These are phyloP conservation scores for Bryoerythrophyllum caledonicum DNA, from an alignment of 225 moss, liverwort and hornwort genomes.

Conservation along the genomic window DNA sequence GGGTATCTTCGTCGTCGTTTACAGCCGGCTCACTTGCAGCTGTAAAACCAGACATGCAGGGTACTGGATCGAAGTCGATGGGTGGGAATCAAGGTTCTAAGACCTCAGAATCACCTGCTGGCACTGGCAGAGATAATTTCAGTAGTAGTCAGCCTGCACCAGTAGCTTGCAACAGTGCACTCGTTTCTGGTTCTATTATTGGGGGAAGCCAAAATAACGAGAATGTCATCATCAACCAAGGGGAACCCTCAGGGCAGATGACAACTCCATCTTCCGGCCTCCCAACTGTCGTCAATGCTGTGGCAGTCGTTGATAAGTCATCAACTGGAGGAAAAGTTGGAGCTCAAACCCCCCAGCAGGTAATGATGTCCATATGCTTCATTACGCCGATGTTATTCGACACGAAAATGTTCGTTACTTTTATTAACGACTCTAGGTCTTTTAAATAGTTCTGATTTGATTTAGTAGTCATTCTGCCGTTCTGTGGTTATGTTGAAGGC, in stretches of 20 bases:
- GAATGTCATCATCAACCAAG: conserved; percentile 21
- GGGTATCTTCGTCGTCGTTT: conserved; percentile 27
- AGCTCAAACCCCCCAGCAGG: conserved; percentile 40
- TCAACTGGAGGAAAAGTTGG: conserved; percentile 36
- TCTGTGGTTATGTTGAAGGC: conserved; percentile 17
- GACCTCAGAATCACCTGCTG: conserved; percentile 25
- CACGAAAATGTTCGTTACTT: not conserved
- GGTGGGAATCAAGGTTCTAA: conserved; percentile 43
- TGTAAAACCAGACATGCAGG: conserved; percentile 30
- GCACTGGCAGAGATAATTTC: conserved; percentile 29
- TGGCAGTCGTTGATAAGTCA: conserved; percentile 29
- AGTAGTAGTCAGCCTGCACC: conserved; percentile 32
- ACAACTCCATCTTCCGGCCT: conserved; percentile 24
- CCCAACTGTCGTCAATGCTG: conserved; percentile 25
- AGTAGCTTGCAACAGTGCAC: conserved; percentile 28
- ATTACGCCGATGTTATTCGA: not conserved
- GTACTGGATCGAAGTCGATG: conserved; percentile 37
- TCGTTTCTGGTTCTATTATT: conserved; percentile 21
- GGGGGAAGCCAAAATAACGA: conserved; percentile 26
- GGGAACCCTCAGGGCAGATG: conserved; percentile 28
- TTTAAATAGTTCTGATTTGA: conserved; percentile 3
- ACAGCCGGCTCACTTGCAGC: conserved; percentile 24
- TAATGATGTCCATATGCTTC: conserved; percentile 24
- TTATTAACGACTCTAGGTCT: not conserved
- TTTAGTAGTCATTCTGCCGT: conserved; percentile 17